Conservation (phyloP, 2,329 filamentous ascomycete genomes). For the Rutstroemia sp. region DNA sequence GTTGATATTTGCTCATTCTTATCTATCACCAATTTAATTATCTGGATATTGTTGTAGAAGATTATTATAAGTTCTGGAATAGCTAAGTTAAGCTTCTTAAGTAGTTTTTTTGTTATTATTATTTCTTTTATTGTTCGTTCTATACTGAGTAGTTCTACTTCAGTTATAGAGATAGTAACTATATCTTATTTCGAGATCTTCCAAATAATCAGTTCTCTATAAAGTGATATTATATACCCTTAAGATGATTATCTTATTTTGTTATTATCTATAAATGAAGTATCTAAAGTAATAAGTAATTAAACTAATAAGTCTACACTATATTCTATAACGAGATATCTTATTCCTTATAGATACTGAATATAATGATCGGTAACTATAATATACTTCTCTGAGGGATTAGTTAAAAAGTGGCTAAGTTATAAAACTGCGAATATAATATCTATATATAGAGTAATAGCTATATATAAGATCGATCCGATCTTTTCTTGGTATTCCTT, state of each 20-base stretch:
- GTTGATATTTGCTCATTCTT: background rate
- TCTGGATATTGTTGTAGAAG: background rate
- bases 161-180: background rate
- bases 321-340: too few relatives aligned
- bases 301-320: background rate
- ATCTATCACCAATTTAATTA: background rate
- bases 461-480: too few relatives aligned
- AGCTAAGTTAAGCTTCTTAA: background rate
- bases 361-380: too few relatives aligned
- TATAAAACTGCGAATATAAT: too few relatives aligned
- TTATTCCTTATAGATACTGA: too few relatives aligned
- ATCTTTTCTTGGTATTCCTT: too few relatives aligned
- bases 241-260: background rate
- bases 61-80: background rate
- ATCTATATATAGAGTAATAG: too few relatives aligned
- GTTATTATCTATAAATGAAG: background rate
- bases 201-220: background rate
- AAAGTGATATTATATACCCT: background rate
- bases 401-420: too few relatives aligned
- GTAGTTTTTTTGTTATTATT: background rate
- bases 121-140: background rate
- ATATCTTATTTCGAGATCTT: background rate
- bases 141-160: background rate
- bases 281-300: background rate
- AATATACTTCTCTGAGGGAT: too few relatives aligned